Base-by-base conservation (phyloP, 768 basidiomycete genomes). In the Pisolithus microcarpus region DNA sequence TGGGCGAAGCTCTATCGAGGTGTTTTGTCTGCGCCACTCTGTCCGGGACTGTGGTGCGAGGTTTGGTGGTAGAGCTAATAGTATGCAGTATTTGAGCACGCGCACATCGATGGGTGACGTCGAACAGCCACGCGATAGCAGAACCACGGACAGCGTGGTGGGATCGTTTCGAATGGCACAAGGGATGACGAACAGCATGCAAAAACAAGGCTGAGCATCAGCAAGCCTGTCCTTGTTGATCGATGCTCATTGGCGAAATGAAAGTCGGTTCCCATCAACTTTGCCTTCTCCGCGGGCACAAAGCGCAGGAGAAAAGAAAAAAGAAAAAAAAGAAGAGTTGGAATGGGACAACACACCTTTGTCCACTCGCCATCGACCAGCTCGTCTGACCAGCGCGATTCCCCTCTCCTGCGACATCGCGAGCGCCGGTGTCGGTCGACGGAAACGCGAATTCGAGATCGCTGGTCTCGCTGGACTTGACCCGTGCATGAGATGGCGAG, bases 291-390 rank as follows among this genome's bases (percentile, higher is more conserved):
- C 51, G 54, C 52, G 57, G 58, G 56, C 11, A 34, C 34, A 34
- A 15, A 15, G 34, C 34, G 34, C 54, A 28, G 18, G 24, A 9
- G 34, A n/a, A 39, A 38, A 19, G 16, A 34, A 39, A 49, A 13
- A 24, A 30, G 16, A n/a, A 39, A 30, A 26, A 24, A 16, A 36
- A 37, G 26, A 26, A n/a, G n/a, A 49, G 16, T 15, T n/a, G 16
- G 8, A n/a, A 49, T 30, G 30, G 30, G 10, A 30, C 9, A n/a
- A 56, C 63, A 55, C 30, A 51, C 64, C 64, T 61, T 60, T 2
- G 58, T 60, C 63, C 63, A 58, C 21, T 51, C 63, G 23, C 39
- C 56, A 23, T 58, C 53, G 38, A 53, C 52, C 9, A 46, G 43
- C 38, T 37, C 50, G 44, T 46, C 52, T 16, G 50, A 51, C 43